phyloP scores from a whole-genome alignment of 371 early-diverging fungal species.

The Aphelidium insulamus region DNA sequence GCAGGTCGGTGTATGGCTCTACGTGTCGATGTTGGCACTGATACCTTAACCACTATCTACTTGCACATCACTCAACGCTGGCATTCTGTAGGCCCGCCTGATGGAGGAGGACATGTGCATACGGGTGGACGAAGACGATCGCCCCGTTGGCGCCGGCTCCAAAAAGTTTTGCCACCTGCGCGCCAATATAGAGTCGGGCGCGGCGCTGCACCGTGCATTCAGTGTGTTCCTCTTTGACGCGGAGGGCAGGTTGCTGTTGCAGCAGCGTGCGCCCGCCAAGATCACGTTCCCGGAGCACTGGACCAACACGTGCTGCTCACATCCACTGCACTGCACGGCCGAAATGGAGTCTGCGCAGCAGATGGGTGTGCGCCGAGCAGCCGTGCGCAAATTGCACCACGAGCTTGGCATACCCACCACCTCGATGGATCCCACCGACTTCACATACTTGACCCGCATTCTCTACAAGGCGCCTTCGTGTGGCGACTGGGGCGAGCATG shows the following conservation, averaged over 20 bases:
- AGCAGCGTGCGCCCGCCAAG: slow-evolving; percentile 83
- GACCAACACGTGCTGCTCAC: slow-evolving; percentile 96
- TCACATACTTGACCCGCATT: slow-evolving; percentile 74
- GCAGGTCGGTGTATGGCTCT: too few relatives aligned
- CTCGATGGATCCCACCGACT: slow-evolving; percentile 51
- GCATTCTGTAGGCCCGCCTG: slow-evolving; percentile 72
- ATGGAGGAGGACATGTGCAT: slow-evolving; percentile 97
- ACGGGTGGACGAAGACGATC: slow-evolving; percentile 65
- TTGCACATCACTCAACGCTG: too few relatives aligned
- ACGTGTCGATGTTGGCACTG: too few relatives aligned
- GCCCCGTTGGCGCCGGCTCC: slow-evolving; percentile 52
- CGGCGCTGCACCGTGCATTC: slow-evolving; percentile 92
- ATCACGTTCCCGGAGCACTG: slow-evolving; percentile 90
- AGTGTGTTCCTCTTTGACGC: slow-evolving; percentile 75
- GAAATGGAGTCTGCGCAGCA: slow-evolving; percentile 64
- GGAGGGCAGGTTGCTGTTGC: slow-evolving; percentile 58
- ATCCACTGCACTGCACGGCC: slow-evolving; percentile 58
- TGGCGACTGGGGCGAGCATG: slow-evolving; percentile 94
- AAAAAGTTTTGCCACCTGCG: slow-evolving; percentile 88
- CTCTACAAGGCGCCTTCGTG: slow-evolving; percentile 85
- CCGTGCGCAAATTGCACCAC: slow-evolving; percentile 79
- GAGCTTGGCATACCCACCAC: slow-evolving; percentile 73
- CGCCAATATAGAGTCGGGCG: slow-evolving; percentile 59
- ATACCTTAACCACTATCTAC: too few relatives aligned
- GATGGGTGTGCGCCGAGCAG: slow-evolving; percentile 47